phyloP scores from a whole-genome alignment of 2,329 filamentous ascomycete genomes.

The Scedosporium dehoogii region DNA sequence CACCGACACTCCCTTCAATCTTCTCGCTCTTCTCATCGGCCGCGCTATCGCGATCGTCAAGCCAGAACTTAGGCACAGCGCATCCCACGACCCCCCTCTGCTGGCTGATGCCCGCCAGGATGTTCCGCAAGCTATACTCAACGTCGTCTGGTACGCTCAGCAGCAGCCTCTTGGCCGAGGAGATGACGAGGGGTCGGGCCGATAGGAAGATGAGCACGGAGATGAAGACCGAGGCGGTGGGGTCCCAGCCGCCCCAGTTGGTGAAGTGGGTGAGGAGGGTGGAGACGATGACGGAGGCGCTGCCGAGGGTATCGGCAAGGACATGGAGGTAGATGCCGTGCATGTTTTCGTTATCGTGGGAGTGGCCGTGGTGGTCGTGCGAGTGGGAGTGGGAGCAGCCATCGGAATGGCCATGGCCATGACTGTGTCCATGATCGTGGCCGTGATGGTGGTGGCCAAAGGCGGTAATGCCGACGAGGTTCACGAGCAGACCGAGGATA shows the following conservation, averaged over 20 bases:
- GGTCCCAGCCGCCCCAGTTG: slow-evolving; percentile 91
- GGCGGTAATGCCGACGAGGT: slow-evolving; percentile 81
- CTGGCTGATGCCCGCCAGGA: slow-evolving; percentile 70
- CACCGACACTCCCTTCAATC: slow-evolving; percentile 20
- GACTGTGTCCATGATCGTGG: slow-evolving; percentile 29
- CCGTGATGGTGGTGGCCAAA: slow-evolving; percentile 61
- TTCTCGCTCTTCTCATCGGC: slow-evolving; percentile 19
- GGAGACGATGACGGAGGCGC: slow-evolving; percentile 86
- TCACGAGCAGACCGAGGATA: slow-evolving; percentile 75
- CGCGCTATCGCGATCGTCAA: slow-evolving; percentile 55
- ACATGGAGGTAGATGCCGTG: slow-evolving; percentile 93
- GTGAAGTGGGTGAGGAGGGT: slow-evolving; percentile 80
- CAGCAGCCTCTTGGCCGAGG: slow-evolving; percentile 72
- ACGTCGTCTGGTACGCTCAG: slow-evolving; percentile 75
- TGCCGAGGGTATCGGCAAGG: slow-evolving; percentile 87
- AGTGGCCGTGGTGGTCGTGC: slow-evolving; percentile 29
- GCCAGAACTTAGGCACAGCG: slow-evolving; percentile 83
- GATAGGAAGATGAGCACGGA: slow-evolving; percentile 89
- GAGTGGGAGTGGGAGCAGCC: slow-evolving; percentile 25
- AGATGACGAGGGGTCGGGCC: slow-evolving; percentile 76
- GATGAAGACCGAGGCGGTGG: slow-evolving; percentile 86
- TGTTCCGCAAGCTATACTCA: slow-evolving; percentile 82
- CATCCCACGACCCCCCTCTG: slow-evolving; percentile 81
- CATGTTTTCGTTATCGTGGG: slow-evolving; percentile 92
- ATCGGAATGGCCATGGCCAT: slow-evolving; percentile 21